A percentile compares a stretch with the other conserved stretches of the same genome.
Evolutionary conservation across 1,284 basidiomycete genomes (phyloP).

Genomic region (Malassezia vespertilionis): DNA sequence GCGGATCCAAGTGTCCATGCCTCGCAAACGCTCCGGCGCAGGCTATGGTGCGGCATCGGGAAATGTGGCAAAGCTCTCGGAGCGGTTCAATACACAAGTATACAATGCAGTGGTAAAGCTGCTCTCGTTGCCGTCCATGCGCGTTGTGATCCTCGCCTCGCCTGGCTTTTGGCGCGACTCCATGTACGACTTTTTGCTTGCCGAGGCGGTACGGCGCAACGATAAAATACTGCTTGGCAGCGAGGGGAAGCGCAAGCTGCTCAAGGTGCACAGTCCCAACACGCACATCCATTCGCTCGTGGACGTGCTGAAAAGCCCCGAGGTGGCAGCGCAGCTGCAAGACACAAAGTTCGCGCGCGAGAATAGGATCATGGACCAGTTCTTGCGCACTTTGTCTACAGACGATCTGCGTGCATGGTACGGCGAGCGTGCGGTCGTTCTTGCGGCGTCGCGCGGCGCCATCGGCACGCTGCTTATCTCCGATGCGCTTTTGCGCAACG

Average conservation of each 20-base stretch:
- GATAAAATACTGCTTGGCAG: constrained; percentile 65
- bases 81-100: constrained; percentile 68
- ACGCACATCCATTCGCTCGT: constrained; percentile 91
- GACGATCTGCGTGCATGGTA: constrained; percentile 98
- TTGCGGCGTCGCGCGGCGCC: constrained; percentile 84
- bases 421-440: constrained; percentile 79
- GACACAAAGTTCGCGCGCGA: constrained; percentile 97
- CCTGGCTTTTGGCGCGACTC: constrained; percentile 90
- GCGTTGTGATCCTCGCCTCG: constrained; percentile 86
- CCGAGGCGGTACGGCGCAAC: constrained; percentile 54
- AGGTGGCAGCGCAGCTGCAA: constrained; percentile 60
- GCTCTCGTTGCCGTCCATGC: constrained; percentile 69
- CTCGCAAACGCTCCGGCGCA: constrained; percentile 58
- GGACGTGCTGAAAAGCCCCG: constrained; percentile 81
- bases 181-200: constrained; percentile 61
- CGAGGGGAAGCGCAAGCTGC: constrained; percentile 67
- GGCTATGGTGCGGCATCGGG: constrained; percentile 22
- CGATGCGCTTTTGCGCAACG: constrained; percentile 71
- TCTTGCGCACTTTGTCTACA: constrained; percentile 71
- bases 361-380: constrained; percentile 52
- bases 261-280: constrained; percentile 83
- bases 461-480: constrained; percentile 89
- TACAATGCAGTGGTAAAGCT: constrained; percentile 81
- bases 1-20: constrained; percentile 77
- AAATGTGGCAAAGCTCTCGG: constrained; percentile 22